These are phyloP conservation scores for Sicyos baderoa DNA, from an alignment of 306 rosid genomes.

Conservation along the genomic window DNA sequence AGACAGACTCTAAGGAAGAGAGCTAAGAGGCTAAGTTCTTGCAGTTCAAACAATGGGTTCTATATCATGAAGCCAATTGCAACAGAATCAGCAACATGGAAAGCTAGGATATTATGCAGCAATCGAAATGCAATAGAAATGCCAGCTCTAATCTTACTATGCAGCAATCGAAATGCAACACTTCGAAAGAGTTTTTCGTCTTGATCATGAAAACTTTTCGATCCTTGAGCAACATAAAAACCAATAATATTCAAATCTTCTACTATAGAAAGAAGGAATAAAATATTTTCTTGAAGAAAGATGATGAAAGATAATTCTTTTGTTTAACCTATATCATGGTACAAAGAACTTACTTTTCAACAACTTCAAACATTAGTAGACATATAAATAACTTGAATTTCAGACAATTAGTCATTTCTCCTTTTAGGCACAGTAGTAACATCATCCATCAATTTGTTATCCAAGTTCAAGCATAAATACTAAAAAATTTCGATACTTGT, in stretches of 20 bases:
- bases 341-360: background rate
- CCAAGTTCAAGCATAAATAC: background rate
- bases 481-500: too few species aligned
- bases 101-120: background rate
- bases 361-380: background rate
- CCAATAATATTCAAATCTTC: background rate
- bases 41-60: slow-evolving; percentile 16
- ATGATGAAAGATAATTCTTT: background rate
- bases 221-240: background rate
- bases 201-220: background rate
- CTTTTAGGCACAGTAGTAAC: background rate
- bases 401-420: background rate
- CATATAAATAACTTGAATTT: background rate
- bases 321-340: background rate
- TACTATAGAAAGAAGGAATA: background rate
- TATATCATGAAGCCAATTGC: slow-evolving; percentile 9
- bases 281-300: background rate
- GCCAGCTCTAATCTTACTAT: background rate
- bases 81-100: slow-evolving; percentile 16
- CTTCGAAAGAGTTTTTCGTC: background rate
- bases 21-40: slow-evolving; percentile 30
- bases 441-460: background rate
- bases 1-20: slow-evolving; percentile 39
- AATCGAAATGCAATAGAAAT: background rate
- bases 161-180: background rate